phyloP scores from a whole-genome alignment of 2,329 filamentous ascomycete species.

The Ceratocystis albifundus region DNA sequence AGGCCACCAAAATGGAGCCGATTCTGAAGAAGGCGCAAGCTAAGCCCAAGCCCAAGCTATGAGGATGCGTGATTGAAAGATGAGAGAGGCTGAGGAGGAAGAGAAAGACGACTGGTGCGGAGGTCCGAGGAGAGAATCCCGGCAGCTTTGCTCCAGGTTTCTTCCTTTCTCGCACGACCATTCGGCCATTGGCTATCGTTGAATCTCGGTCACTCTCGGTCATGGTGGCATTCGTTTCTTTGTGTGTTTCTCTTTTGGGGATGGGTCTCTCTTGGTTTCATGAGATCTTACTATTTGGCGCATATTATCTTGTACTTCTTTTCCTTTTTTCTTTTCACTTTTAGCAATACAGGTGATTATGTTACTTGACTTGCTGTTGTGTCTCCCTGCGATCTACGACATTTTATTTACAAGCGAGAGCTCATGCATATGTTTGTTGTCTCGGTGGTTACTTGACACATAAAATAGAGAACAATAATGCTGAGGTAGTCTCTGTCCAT shows the following conservation, averaged over 20 bases:
- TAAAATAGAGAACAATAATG: too few species aligned
- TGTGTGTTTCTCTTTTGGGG: neutral
- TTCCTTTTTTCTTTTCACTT: neutral
- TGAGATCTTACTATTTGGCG: neutral
- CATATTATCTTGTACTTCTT: neutral
- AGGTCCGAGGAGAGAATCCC: neutral
- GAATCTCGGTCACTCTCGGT: neutral
- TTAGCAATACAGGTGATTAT: neutral
- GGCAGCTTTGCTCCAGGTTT: neutral
- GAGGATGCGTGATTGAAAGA: slow-evolving; percentile 29
- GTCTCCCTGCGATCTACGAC: too few species aligned
- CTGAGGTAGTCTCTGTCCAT: too few species aligned
- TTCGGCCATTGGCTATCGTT: too few species aligned
- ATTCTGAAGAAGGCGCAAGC: slow-evolving; percentile 77
- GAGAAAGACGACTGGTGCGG: neutral
- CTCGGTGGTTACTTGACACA: too few species aligned
- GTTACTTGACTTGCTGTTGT: neutral
- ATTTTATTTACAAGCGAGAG: too few species aligned
- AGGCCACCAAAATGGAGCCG: slow-evolving; percentile 91
- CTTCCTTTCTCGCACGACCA: too few species aligned
- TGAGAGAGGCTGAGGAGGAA: neutral
- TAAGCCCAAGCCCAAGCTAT: slow-evolving; percentile 80
- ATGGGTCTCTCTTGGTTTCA: neutral
- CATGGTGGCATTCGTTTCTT: slow-evolving; percentile 9
- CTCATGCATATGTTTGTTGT: neutral